These are phyloP conservation scores for Tulasnella sp. DNA, from an alignment of 768 basidiomycete species.

Conservation along the genomic window DNA sequence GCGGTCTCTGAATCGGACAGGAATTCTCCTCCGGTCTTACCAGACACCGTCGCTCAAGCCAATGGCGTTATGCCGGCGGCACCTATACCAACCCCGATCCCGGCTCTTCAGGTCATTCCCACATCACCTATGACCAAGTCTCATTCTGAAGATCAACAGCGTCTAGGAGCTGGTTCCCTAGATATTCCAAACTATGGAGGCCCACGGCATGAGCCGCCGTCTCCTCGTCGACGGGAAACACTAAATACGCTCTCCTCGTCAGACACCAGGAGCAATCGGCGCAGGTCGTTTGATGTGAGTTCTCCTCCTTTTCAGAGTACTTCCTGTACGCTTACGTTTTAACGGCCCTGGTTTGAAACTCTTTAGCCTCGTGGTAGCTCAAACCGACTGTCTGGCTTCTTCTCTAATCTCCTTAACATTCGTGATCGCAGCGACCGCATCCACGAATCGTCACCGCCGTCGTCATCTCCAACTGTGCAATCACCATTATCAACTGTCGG, in stretches of 20 bases:
- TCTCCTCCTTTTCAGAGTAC: no score
- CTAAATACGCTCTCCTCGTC: background rate
- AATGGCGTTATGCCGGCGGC: background rate
- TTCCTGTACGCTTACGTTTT: background rate
- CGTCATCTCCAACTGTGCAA: background rate
- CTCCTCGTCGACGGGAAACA: background rate
- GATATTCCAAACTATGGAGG: background rate
- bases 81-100: background rate
- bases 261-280: constrained; percentile 10
- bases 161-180: background rate
- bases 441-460: background rate
- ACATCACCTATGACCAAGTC: background rate
- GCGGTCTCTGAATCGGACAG: background rate
- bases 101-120: constrained; percentile 4
- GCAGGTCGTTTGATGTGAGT: constrained; percentile 16
- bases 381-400: constrained; percentile 75
- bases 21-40: background rate
- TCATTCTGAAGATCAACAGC: background rate
- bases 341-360: background rate
- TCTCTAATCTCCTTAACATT: constrained; percentile 57
- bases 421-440: constrained; percentile 22
- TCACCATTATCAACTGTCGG: constrained; percentile 12
- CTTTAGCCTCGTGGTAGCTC: background rate
- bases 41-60: background rate
- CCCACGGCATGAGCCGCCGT: background rate